Conservation (phyloP, 106 monocot species). For the Posidonia australis region DNA sequence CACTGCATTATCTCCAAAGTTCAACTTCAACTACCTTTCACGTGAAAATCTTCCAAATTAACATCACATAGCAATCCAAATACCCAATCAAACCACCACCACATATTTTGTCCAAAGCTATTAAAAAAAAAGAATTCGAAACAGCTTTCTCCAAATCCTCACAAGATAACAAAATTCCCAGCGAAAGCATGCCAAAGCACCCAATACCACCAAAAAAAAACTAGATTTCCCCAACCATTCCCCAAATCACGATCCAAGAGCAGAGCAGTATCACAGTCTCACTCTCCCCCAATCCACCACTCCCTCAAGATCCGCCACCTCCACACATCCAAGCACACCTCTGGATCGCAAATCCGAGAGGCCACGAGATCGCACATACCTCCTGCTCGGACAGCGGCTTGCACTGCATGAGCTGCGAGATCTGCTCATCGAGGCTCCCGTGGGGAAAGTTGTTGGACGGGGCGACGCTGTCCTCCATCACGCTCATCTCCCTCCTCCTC, state of each 20-base stretch:
- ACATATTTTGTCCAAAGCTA: background rate
- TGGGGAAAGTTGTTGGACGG: conserved; percentile 21
- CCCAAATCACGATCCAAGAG: background rate
- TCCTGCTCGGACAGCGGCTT: conserved; percentile 79
- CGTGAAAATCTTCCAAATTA: too few relatives aligned
- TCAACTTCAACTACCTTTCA: background rate
- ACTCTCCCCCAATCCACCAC: background rate
- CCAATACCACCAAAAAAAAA: background rate
- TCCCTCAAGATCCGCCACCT: background rate
- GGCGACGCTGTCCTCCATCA: conserved; percentile 5
- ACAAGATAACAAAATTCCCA: background rate
- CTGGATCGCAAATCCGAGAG: too few relatives aligned
- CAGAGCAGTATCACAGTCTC: background rate
- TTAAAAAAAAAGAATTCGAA: background rate
- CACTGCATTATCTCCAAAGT: too few relatives aligned
- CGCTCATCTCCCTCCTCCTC: conserved; percentile 27
- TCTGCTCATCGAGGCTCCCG: conserved; percentile 73
- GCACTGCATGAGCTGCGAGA: conserved; percentile 92
- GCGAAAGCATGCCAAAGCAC: background rate
- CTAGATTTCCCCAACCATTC: background rate
- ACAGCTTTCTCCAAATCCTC: background rate
- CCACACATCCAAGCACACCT: background rate
- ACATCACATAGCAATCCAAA: too few relatives aligned
- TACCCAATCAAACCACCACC: background rate
- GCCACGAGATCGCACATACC: conserved; percentile 18